Evolutionary conservation across 805 yeast genomes (phyloP).

Genomic region (Kodamaea leandrae): DNA sequence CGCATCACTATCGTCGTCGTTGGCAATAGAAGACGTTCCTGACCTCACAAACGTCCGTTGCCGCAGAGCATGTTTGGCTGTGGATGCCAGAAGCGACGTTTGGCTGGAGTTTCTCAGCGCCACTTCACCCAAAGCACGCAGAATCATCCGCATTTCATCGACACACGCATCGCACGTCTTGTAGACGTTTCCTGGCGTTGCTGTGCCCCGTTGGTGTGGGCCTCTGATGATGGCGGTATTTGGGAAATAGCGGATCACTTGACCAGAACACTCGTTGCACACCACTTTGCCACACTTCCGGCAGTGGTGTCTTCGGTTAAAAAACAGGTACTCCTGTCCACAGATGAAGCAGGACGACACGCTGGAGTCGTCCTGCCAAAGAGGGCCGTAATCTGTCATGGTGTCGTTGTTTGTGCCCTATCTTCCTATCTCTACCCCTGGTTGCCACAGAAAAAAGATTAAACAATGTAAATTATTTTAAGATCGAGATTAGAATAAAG

Average conservation of each 20-base stretch:
- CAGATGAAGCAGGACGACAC: constrained; percentile 57
- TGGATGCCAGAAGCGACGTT: constrained; percentile 3
- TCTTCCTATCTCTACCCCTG: too few relatives aligned
- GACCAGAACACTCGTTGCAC: constrained; percentile 65
- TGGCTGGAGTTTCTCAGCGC: constrained; percentile 8
- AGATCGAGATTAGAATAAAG: too few relatives aligned
- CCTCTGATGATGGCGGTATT: constrained; percentile 18
- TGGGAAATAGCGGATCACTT: constrained; percentile 36
- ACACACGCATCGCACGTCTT: constrained; percentile 76
- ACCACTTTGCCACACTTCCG: constrained; percentile 77
- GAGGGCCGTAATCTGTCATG: constrained; percentile 27
- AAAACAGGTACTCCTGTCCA: constrained; percentile 48
- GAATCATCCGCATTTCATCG: constrained; percentile 42
- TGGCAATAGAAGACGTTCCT: constrained; percentile 9
- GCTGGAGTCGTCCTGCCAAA: constrained; percentile 71
- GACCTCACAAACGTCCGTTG: constrained; percentile 7
- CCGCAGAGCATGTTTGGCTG: constrained; percentile 5
- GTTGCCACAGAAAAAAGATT: too few relatives aligned
- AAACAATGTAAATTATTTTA: too few relatives aligned
- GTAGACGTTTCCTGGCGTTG: constrained; percentile 32
- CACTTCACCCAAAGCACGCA: constrained; percentile 16
- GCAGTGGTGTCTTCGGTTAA: constrained; percentile 80
- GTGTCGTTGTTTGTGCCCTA: too few relatives aligned
- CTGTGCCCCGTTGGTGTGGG: constrained; percentile 13
- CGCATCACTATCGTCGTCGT: constrained; percentile 28